Evolutionary conservation across 1,139 yeast species (phyloP), one percentile per base, ranked within the genome.

Genomic region (Debaryomyces fabryi): DNA sequence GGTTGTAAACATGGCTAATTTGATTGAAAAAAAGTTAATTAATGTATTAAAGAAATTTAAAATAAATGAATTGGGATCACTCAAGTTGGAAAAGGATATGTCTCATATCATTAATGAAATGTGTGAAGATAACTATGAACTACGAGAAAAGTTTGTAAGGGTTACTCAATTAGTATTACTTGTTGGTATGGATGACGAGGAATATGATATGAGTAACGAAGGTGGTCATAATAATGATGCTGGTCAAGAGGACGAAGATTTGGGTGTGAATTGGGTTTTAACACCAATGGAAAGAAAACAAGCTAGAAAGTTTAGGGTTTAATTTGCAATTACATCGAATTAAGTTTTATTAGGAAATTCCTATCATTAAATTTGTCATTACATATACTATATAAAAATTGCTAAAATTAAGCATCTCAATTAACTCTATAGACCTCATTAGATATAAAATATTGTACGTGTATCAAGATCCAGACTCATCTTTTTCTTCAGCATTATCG

Each of bases 111-210:
- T 93, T 45, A 79, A 82, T 46, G 86, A 85, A 53, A 78, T 58
- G 62, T 89, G 68, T 76, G 82, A 64, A 63, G 84, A 64, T 70
- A 74, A 84, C 58, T 93, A 90, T 65, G 81, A 79, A 41, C 71
- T 91, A 57, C 76, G 97, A 53, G 93, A 89, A 52, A 81, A 82
- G 59, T 93, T 92, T 62, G 78, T 87, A 2, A 76, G 90, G 51
- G 84, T 90, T 3, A 90, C 96, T 0, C 98, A 92, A 64, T 77
- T 92, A 42, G 87, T 90, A 8, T 79, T 89, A 72, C 72, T 90
- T 42, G 74, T 91, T 36, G 95, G 96, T 2, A 78, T 90, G 72
- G 97, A 90, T 57, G 93, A 88, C 52, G 93, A 86, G 47, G 96
- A 88, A 57, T 76, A 75, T 49, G 78, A 72, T 40, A 71, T 74